Evolutionary conservation across 2,329 filamentous ascomycete species (phyloP), one percentile per base, ranked within the genome.

Genomic region (Scolecobasidium constrictum): DNA sequence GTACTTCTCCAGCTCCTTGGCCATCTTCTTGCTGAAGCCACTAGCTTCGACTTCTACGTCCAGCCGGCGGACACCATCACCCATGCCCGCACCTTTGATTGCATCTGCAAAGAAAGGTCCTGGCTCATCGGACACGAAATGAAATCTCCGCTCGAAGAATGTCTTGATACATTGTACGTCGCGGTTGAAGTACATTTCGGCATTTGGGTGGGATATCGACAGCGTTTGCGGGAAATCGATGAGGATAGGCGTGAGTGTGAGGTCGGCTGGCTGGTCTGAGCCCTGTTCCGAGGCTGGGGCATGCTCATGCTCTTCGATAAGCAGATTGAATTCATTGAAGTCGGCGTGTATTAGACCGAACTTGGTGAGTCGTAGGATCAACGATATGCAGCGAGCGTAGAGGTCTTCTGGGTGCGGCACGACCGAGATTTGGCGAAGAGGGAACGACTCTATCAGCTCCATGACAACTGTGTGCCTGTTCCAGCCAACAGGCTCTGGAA

Each of bases 191-290:
- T 98, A 96, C 76, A 88, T 93, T 57, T 94, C 83, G 15, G 92
- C 93, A 56, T 98, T 95, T 26, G 71, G 65, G 57, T 98, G 92
- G 52, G 94, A 86, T 59, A 94, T 86, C 1, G 90, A 96, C 2
- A 98, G 78, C 83, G 95, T 96, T 59, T 98, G 92, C 0, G 92
- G 92, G 57, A 98, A 98, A 65, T 98, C 93, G 54, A 98, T 98
- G 36, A 98, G 67, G 42, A 95, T 77, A 1, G 92, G 92, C 5
- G 77, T 78, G 19, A 94, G 67, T 23, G 62, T 71, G 42, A 83
- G 56, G 46, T 52, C 57, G 26, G 26, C 9, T 43, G 50, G 48
- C 2, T 46, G 51, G n/a, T 20, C 35, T 34, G 60, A 49, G 2
- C 59, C 57, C 52, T 6, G 5, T 2, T 20, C n/a, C n/a, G 19